These are phyloP conservation scores for Pseudogymnoascus sp. DNA, from an alignment of 2,329 filamentous ascomycete species.

Conservation along the genomic window DNA sequence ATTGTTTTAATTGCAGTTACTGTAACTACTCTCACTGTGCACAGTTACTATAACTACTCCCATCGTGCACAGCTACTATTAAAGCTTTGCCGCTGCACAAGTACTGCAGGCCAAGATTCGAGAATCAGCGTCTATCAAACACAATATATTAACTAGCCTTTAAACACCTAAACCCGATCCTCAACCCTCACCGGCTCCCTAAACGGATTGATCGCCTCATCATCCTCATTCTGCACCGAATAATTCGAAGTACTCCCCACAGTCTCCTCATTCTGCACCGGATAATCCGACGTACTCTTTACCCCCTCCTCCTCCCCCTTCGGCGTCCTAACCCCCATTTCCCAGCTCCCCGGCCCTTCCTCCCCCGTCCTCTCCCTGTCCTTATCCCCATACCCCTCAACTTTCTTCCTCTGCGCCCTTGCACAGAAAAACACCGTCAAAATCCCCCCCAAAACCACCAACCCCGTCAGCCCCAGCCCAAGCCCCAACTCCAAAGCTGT, in stretches of 20 bases:
- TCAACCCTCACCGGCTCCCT: neutral
- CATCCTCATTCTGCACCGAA: neutral
- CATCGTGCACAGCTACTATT: too few relatives aligned
- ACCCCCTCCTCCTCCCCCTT: neutral
- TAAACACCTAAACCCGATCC: neutral
- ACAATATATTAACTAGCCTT: neutral
- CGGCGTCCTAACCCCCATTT: neutral
- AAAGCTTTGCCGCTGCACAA: too few relatives aligned
- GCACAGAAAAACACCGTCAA: neutral
- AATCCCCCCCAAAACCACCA: neutral
- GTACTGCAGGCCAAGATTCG: neutral
- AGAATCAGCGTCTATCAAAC: neutral
- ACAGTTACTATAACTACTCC: too few relatives aligned
- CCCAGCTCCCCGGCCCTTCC: neutral
- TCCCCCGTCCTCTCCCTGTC: neutral
- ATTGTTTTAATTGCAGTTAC: too few relatives aligned
- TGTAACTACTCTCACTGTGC: too few relatives aligned
- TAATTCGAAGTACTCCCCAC: neutral
- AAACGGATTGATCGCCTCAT: neutral
- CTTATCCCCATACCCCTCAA: neutral
- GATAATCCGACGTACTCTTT: neutral
- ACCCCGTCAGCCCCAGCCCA: neutral
- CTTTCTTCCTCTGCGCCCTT: neutral
- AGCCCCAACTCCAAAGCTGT: conserved; percentile 18
- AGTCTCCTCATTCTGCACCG: neutral